Evolutionary conservation across 108 stramenopile genomes (phyloP), one percentile per base, ranked within the genome.

Genomic region (Cylindrotheca fusiformis): DNA sequence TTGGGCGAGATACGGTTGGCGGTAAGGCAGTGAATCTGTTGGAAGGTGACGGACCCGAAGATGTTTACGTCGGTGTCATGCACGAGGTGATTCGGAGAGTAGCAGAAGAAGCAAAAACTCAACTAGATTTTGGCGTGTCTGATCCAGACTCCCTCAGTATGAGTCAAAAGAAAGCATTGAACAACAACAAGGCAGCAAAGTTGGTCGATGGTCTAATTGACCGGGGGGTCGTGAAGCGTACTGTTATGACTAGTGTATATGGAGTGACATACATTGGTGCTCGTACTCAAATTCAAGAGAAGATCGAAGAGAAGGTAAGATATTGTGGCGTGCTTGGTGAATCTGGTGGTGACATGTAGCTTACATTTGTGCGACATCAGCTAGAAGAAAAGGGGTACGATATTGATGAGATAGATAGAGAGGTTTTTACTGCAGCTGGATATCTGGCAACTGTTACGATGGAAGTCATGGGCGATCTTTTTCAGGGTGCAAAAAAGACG

Each of bases 241-340:
- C 99, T 46, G 98, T 99, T n/a, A 99, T 99, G 99, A 99, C 99
- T 32, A 94, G 91, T 49, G 99, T 99, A 5, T 99, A 99, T 62
- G 99, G 99, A 27, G 99, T 99, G 17, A 99, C 99, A 0, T 97
- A 84, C 63, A 91, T 98, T 44, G 99, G 99, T 12, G 99, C 99
- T 2, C 79, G 91, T 26, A 79, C 89, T 30, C 99, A 99, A 85
- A 97, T 99, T 32, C 86, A 82, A 60, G 90, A 91, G 63, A 91
- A 90, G 70, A 88, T 91, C 23, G 72, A 89, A 55, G 85, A 90
- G 55, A 90, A 90, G 51, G 69, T 76, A 46, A 25, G 70, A n/a
- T n/a, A n/a, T n/a, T n/a, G 44, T 14, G 27, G 6, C 24, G 14
- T 25, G 10, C 17, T 8, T 12, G 17, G 17, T 48, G 50, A 28